Percentiles rank a stretch among this genome's conserved stretches.
phyloP scores from a whole-genome alignment of 768 basidiomycete species.

The Podaxis sp. region DNA sequence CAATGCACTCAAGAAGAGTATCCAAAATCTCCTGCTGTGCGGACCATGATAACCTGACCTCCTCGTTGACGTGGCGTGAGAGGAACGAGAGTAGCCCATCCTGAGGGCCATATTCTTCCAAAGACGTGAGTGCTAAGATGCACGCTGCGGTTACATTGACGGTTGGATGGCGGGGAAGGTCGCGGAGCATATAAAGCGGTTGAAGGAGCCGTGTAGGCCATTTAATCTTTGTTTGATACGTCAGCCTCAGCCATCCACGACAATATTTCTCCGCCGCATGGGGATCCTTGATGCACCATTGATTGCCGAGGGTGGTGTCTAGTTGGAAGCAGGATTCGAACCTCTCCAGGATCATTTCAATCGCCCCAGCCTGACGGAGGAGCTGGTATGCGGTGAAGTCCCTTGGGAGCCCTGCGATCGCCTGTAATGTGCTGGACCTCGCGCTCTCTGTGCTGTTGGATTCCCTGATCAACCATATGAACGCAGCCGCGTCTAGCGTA shows the following conservation, averaged over 20 bases:
- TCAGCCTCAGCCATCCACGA: conserved; percentile 39
- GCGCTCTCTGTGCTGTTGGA: conserved; percentile 31
- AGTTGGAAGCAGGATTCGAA: conserved; percentile 38
- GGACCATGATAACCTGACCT: conserved; percentile 27
- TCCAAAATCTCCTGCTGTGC: conserved; percentile 38
- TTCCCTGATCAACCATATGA: conserved; percentile 36
- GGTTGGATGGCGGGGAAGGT: conserved; percentile 26
- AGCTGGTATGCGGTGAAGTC: conserved; percentile 35
- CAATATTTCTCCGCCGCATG: conserved; percentile 35
- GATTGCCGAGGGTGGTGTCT: conserved; percentile 32
- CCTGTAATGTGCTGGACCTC: conserved; percentile 26
- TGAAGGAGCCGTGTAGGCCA: conserved; percentile 35
- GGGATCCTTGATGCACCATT: conserved; percentile 35
- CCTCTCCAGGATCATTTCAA: conserved; percentile 30
- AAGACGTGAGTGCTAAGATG: conserved; percentile 31
- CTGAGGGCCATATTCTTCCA: conserved; percentile 33
- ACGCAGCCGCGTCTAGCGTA: conserved; percentile 32
- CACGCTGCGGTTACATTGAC: conserved; percentile 35
- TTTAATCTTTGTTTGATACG: conserved; percentile 30
- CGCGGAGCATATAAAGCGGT: conserved; percentile 32
- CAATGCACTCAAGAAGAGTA: conserved; percentile 34
- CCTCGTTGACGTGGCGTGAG: conserved; percentile 27
- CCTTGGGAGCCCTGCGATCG: conserved; percentile 36
- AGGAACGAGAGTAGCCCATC: conserved; percentile 34
- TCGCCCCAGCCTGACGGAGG: conserved; percentile 34